Evolutionary conservation across 164 flowering plant genomes (phyloP), one percentile per base, ranked within the genome.

Genomic region (Platanus orientalis): DNA sequence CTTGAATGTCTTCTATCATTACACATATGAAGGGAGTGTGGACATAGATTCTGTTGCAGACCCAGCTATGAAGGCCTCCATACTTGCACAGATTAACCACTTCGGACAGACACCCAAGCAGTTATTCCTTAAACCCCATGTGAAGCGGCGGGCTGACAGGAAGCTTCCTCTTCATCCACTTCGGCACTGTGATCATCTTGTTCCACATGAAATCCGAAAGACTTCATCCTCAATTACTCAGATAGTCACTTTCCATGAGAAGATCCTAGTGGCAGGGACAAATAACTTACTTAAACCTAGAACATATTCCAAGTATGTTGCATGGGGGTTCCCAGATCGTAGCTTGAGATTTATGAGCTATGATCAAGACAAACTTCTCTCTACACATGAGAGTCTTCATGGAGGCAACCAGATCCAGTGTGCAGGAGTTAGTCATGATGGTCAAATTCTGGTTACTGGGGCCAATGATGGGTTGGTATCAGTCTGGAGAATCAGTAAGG

Each of bases 21-120:
- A 87, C 62, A 87, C 93, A 45, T 87, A 87, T 36, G 93, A 87
- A 74, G 93, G 93, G 29, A 87, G 79, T 64, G 93, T 87, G 67
- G 93, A 87, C 62, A 85, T 87, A 36, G 93, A 87, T 68, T 77
- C 90, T 0, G 88, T 87, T 34, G 72, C 82, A 28, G 93, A 87
- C 69, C 88, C 93, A 54, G 83, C 88, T 19, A 78, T 87, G 90
- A 87, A 87, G 75, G 88, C 93, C 27, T 83, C 93, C 48, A 87
- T 87, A 66, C 71, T 87, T 23, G 93, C 93, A 13, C 93, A 87
- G 58, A 87, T 87, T 36, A 87, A 87, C 65, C 90, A 87, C 75
- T 87, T 87, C 67, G 93, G 93, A 26, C 93, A 87, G 71, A 87
- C 93, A 13, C 93, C 93, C 1, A 87, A 87, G 69, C 93, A 87